Conservation (phyloP, 2,329 filamentous ascomycete species). For the Pseudogymnoascus sp. region DNA sequence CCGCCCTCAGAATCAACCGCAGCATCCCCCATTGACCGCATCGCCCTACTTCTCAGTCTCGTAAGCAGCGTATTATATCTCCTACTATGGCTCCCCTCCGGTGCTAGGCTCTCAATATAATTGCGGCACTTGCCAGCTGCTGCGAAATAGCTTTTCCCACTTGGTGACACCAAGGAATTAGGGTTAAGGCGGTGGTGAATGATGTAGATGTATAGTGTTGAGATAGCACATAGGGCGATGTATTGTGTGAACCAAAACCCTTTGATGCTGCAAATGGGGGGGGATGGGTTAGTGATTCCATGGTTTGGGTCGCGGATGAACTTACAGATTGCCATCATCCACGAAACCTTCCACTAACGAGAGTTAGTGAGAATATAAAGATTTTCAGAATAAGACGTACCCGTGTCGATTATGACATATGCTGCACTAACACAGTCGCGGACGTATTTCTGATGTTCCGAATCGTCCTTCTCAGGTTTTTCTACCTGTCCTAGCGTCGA, state of each 20-base stretch:
- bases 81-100: background rate
- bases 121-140: slow-evolving; percentile 12
- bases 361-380: background rate
- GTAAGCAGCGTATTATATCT: background rate
- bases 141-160: slow-evolving; percentile 11
- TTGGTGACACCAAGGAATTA: background rate
- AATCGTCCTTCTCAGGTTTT: slow-evolving; percentile 21
- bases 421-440: slow-evolving; percentile 42
- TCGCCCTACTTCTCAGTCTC: background rate
- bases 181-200: slow-evolving; percentile 36
- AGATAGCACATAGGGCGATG: slow-evolving; percentile 46
- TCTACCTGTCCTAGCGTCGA: slow-evolving; percentile 27
- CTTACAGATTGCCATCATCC: slow-evolving; percentile 22
- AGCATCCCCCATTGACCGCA: background rate
- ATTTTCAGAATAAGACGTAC: slow-evolving; percentile 29
- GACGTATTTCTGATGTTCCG: slow-evolving; percentile 28
- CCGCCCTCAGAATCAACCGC: background rate
- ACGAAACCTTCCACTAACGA: background rate
- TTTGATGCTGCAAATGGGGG: slow-evolving; percentile 26
- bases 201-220: slow-evolving; percentile 46
- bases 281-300: slow-evolving; percentile 9
- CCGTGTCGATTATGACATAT: slow-evolving; percentile 36
- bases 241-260: slow-evolving; percentile 48
- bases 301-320: slow-evolving; percentile 33
- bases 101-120: background rate